Conservation (phyloP, 371 early-diverging fungal genomes). For the Rhizomucor pusillus region DNA sequence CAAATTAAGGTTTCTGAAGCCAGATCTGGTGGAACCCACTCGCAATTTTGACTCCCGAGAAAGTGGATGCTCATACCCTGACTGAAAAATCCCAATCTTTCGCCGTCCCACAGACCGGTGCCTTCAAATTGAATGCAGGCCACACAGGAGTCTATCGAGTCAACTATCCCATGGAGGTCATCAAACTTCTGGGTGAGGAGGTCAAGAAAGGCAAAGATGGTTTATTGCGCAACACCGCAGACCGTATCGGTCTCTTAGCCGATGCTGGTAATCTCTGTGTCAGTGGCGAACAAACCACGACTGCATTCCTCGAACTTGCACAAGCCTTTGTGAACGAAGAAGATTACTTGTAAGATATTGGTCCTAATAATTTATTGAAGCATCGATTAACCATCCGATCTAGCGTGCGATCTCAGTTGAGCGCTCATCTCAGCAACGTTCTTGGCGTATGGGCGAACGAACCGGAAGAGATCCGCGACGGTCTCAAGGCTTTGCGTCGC, state of each 20-base stretch:
- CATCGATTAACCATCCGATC: not conserved
- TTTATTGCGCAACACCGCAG: slow-evolving; percentile 52
- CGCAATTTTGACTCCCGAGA: slow-evolving; percentile 39
- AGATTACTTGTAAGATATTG: slow-evolving; percentile 43
- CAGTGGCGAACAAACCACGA: slow-evolving; percentile 56
- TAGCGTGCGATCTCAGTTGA: slow-evolving; percentile 52
- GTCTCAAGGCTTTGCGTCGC: slow-evolving; percentile 52
- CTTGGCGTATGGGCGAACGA: slow-evolving; percentile 52
- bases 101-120: slow-evolving; percentile 37
- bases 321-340: slow-evolving; percentile 48
- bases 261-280: slow-evolving; percentile 61
- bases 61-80: slow-evolving; percentile 35
- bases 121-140: slow-evolving; percentile 58
- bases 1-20: too few relatives aligned
- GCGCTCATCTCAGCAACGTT: slow-evolving; percentile 49
- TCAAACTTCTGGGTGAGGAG: slow-evolving; percentile 51
- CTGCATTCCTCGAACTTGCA: slow-evolving; percentile 53
- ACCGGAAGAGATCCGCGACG: slow-evolving; percentile 39
- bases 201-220: slow-evolving; percentile 51
- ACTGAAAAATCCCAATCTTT: slow-evolving; percentile 45
- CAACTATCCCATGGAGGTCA: slow-evolving; percentile 59
- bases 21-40: slow-evolving; percentile 63
- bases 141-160: slow-evolving; percentile 69
- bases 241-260: slow-evolving; percentile 70
- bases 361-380: not conserved